Base-by-base conservation (phyloP, 1,284 basidiomycete species). In the Malassezia slooffiae region DNA sequence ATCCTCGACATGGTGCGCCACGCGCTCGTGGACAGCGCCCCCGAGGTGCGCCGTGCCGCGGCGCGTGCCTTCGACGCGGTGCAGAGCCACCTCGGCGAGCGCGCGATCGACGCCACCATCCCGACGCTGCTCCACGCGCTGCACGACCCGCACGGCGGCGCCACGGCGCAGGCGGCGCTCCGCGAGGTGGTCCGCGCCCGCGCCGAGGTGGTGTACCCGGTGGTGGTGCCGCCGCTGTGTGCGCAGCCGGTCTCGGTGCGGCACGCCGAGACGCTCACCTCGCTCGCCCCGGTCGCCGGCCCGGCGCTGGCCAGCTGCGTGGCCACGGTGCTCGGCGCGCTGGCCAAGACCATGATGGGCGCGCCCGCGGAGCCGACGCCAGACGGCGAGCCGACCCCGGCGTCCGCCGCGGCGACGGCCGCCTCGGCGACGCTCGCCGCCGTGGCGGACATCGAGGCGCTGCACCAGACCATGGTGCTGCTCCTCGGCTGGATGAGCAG, bases 21-120 rank as follows among this genome's bases (percentile, higher is more conserved):
- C 5, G 84, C 88, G 0, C 76, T 97, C 9, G 87, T 97, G 22
- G 91, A 97, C 67, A 80, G 83, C 45, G 82, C 89, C 57, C 73
- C 82, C 8, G 78, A 77, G 36, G 93, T 97, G n/a, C 81, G 91
- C 45, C 73, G 82, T 5, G 90, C 91, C 0, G 90, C 91, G 6
- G 91, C 91, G 0, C 81, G 80, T 66, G 86, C 89, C 0, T 97
- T 99, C 72, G 91, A 97, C 68, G 77, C 81, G 2, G 76, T 93
- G 34, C 91, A 96, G 73, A 85, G 90, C 53, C 77, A 84, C 64
- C 76, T 91, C 34, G 91, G 93, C 8, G 77, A 79, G 23, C 85
- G 82, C 65, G 91, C 90, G 5, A 91, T 96, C 57, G 89, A 97
- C 67, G 81, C 91, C 72, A 97, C 88, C 0, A 91, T 97, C 53